Conservation (phyloP, 495 filamentous ascomycete species). For the Stereocaulon alpinum region DNA sequence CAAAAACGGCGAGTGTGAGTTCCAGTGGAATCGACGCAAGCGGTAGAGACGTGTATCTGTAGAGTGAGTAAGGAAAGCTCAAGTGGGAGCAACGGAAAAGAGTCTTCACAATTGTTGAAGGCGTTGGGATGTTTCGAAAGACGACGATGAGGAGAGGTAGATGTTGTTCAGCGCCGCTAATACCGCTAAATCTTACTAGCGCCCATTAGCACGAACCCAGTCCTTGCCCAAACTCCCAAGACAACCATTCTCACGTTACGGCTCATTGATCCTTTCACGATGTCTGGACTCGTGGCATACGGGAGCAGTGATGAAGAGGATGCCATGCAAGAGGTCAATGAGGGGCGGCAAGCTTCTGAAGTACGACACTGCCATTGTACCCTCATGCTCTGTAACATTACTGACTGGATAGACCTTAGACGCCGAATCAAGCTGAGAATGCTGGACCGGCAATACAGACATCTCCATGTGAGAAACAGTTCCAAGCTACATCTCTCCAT, state of each 20-base stretch:
- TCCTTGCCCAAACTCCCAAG: background rate
- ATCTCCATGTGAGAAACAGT: background rate
- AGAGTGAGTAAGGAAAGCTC: too few relatives aligned
- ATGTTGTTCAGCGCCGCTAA: too few relatives aligned
- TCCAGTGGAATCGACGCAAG: background rate
- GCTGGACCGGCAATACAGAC: background rate
- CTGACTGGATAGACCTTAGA: constrained; percentile 17
- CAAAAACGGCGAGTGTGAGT: background rate
- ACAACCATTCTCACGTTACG: too few relatives aligned
- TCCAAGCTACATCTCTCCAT: background rate
- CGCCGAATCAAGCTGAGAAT: background rate
- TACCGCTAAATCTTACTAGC: too few relatives aligned
- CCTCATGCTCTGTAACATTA: background rate
- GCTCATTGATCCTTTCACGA: constrained; percentile 22
- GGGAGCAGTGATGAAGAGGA: constrained; percentile 73
- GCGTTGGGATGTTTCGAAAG: too few relatives aligned
- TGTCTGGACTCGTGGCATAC: constrained; percentile 62
- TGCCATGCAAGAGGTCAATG: constrained; percentile 20
- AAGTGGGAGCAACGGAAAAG: too few relatives aligned
- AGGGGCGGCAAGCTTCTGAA: constrained; percentile 6
- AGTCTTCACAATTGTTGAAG: too few relatives aligned
- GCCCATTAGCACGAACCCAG: too few relatives aligned
- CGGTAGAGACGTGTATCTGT: background rate
- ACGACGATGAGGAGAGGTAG: too few relatives aligned
- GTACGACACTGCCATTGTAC: constrained; percentile 7